Evolutionary conservation across 495 filamentous ascomycete genomes (phyloP).

Genomic region (Penicillium crystallinum): DNA sequence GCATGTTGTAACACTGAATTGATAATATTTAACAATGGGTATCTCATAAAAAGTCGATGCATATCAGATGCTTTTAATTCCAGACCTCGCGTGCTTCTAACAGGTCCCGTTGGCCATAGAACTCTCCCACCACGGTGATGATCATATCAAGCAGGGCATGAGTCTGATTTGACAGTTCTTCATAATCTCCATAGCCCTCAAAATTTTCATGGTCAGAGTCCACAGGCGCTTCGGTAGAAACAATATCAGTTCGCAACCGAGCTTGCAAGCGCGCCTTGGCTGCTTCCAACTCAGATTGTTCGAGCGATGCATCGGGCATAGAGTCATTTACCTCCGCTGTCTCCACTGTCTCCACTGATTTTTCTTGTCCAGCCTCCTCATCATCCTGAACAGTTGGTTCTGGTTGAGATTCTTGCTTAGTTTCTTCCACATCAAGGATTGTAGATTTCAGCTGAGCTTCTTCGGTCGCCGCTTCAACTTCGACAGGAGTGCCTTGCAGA

Average conservation of each 20-base stretch:
- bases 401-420: constrained; percentile 14
- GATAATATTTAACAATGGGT: constrained; percentile 11
- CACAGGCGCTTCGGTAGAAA: constrained; percentile 3
- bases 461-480: constrained; percentile 11
- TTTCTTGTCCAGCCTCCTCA: constrained; percentile 10
- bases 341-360: constrained; percentile 1
- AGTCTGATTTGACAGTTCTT: constrained; percentile 25
- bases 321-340: constrained; percentile 17
- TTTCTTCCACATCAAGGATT: constrained; percentile 14
- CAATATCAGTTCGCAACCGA: constrained; percentile 28
- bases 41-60: constrained; percentile 8
- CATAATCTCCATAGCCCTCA: neutral
- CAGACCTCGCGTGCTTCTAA: constrained; percentile 61
- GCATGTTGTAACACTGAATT: neutral
- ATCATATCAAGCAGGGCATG: constrained; percentile 79
- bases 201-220: neutral
- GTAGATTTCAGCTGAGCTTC: neutral
- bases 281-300: constrained; percentile 41
- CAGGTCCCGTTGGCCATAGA: constrained; percentile 86
- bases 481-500: constrained; percentile 19
- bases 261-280: constrained; percentile 56
- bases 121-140: constrained; percentile 80
- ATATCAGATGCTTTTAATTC: constrained; percentile 11
- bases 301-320: constrained; percentile 19
- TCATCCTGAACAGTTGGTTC: constrained; percentile 12